Conservation (phyloP, 2,329 filamentous ascomycete genomes). For the Dothistroma septosporum region DNA sequence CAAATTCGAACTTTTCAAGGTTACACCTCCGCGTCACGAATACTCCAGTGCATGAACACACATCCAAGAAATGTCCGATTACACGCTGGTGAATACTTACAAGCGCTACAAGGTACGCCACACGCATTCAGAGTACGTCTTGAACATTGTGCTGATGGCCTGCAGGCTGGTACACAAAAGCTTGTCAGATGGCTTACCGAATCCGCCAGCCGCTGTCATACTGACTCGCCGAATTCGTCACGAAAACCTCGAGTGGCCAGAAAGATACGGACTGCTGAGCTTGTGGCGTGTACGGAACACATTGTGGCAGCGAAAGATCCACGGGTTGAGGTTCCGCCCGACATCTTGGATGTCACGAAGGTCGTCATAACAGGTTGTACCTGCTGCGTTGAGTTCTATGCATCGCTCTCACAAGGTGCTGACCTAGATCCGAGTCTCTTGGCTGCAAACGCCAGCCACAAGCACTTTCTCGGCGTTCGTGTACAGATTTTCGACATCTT, state of each 20-base stretch:
- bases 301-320: not conserved
- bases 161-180: not conserved
- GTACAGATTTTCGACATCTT: conserved; percentile 7
- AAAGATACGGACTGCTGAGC: not conserved
- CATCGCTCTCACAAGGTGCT: not conserved
- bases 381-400: not conserved
- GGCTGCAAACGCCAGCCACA: not conserved
- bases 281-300: not conserved
- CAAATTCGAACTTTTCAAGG: too few relatives aligned
- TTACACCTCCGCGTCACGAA: too few relatives aligned
- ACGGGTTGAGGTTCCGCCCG: not conserved
- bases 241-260: not conserved
- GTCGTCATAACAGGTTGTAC: not conserved
- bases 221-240: not conserved
- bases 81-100: not conserved
- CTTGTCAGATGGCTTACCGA: not conserved
- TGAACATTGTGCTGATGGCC: too few relatives aligned
- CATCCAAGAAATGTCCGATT: not conserved
- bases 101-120: conserved; percentile 1
- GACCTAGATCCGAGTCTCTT: too few relatives aligned
- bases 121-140: too few relatives aligned
- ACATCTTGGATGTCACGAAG: not conserved
- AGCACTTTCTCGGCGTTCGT: not conserved
- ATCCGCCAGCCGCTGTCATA: not conserved
- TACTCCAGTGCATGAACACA: too few relatives aligned